These are phyloP conservation scores for Pueraria montana DNA, from an alignment of 306 rosid species.

Conservation along the genomic window DNA sequence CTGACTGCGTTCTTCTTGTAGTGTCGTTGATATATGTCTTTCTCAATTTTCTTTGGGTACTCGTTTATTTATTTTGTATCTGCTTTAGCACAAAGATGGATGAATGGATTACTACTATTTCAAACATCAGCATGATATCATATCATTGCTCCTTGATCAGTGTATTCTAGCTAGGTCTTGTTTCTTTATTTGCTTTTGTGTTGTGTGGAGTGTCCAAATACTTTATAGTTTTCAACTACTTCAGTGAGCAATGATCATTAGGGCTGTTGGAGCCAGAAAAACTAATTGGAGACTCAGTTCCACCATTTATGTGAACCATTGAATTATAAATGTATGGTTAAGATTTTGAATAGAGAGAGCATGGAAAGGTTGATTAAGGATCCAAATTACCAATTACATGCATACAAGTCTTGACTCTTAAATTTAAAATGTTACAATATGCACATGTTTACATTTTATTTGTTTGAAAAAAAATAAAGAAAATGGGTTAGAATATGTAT, in stretches of 20 bases:
- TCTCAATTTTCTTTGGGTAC: not conserved
- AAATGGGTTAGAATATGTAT: not conserved
- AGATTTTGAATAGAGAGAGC: not conserved
- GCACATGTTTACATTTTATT: not conserved
- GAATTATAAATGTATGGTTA: not conserved
- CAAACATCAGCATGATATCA: constrained; percentile 44
- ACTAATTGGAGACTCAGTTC: not conserved
- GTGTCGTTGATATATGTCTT: constrained; percentile 2
- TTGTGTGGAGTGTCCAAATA: not conserved
- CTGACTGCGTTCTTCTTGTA: not conserved
- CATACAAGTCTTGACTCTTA: not conserved
- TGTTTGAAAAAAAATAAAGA: not conserved
- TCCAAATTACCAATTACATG: not conserved
- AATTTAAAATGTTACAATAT: not conserved
- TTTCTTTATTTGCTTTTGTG: not conserved
- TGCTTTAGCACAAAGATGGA: not conserved
- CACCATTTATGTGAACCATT: too few relatives aligned
- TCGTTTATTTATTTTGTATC: too few relatives aligned
- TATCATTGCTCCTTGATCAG: constrained; percentile 27
- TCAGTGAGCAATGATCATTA: not conserved
- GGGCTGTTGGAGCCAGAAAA: not conserved
- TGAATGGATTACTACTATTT: constrained; percentile 38
- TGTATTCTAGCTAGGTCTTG: not conserved
- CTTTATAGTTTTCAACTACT: constrained; percentile 24
- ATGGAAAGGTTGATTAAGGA: not conserved